phyloP scores from a whole-genome alignment of 768 basidiomycete genomes.

The Mycena albidolilacea region DNA sequence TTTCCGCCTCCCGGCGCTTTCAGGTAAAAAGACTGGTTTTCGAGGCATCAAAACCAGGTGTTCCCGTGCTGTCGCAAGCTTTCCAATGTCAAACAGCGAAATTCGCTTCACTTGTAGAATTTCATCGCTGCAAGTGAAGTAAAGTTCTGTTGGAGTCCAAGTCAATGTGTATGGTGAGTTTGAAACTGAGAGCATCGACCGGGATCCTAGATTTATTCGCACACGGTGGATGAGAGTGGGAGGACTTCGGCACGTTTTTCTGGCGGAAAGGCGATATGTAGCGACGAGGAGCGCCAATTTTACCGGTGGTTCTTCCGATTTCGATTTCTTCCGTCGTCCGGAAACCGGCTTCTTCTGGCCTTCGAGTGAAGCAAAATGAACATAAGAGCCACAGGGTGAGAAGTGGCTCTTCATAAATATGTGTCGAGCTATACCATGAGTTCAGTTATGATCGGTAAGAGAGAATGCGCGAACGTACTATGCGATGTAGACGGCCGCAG shows the following conservation, averaged over 20 bases:
- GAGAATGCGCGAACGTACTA: constrained; percentile 38
- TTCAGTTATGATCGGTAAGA: background rate
- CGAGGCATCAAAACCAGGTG: constrained; percentile 34
- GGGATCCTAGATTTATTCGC: constrained; percentile 34
- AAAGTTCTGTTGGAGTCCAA: constrained; percentile 44
- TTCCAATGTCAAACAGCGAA: constrained; percentile 39
- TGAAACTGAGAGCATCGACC: constrained; percentile 34
- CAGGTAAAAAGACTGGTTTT: constrained; percentile 42
- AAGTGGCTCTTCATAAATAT: constrained; percentile 47
- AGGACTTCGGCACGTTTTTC: constrained; percentile 39
- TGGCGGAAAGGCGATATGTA: constrained; percentile 43
- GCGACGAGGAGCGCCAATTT: constrained; percentile 42
- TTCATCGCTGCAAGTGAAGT: constrained; percentile 40
- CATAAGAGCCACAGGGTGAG: constrained; percentile 43
- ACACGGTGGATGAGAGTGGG: constrained; percentile 42
- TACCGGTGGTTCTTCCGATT: constrained; percentile 7
- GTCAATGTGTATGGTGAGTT: constrained; percentile 46
- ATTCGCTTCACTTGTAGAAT: constrained; percentile 42
- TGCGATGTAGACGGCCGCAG: constrained; percentile 46
- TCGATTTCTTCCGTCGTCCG: constrained; percentile 2
- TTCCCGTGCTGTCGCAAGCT: constrained; percentile 3
- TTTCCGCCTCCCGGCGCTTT: constrained; percentile 39
- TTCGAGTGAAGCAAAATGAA: constrained; percentile 49
- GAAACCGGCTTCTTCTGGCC: constrained; percentile 34
- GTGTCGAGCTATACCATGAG: constrained; percentile 45